A percentile compares a stretch with the other conserved stretches of the same genome.
phyloP scores from a whole-genome alignment of 257 asterid species.

The Solanum acaule region DNA sequence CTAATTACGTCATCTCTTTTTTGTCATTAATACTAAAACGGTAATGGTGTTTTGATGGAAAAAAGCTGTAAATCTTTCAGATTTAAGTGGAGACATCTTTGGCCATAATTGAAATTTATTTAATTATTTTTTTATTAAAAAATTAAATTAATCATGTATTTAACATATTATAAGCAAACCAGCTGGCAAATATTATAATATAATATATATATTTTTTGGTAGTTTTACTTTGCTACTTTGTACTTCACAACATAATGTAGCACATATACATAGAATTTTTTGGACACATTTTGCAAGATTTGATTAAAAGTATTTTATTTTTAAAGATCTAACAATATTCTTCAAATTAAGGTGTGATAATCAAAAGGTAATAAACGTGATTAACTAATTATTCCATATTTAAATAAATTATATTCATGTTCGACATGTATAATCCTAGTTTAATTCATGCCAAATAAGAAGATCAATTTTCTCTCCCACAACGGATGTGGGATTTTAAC shows the following conservation, averaged over 20 bases:
- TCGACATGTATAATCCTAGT: not conserved
- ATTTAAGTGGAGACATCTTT: constrained; percentile 6
- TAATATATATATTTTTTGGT: not conserved
- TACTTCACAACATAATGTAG: not conserved
- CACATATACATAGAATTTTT: not conserved
- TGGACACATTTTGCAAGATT: not conserved
- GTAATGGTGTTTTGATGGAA: not conserved
- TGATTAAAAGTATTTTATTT: not conserved
- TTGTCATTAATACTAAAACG: not conserved
- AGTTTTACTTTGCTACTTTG: not conserved
- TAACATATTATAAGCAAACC: not conserved
- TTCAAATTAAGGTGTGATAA: not conserved
- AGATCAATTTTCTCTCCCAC: not conserved
- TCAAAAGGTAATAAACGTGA: not conserved
- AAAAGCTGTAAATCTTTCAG: not conserved
- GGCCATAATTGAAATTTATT: not conserved
- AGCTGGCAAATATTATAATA: not conserved
- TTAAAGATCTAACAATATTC: not conserved
- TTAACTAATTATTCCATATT: not conserved
- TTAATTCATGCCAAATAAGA: not conserved
- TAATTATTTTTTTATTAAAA: not conserved
- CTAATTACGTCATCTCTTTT: not conserved
- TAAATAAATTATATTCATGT: not conserved
- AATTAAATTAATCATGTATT: not conserved
- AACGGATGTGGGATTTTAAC: not conserved